A percentile compares a stretch with the other conserved stretches of the same genome.
Conservation (phyloP, 148 eudicot genomes). For the Euryodendron excelsum region DNA sequence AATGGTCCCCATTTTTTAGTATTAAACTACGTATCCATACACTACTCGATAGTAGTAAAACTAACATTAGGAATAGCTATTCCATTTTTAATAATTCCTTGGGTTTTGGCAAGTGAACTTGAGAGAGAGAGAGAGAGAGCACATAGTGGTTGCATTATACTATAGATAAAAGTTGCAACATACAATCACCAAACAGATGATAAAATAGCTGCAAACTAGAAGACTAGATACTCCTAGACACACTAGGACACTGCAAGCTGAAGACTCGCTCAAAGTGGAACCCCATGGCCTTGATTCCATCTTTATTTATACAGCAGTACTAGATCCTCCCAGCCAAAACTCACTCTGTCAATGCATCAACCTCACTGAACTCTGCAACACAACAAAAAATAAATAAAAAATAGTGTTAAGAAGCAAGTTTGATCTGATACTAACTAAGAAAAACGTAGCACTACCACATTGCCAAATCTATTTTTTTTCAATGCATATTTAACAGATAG, state of each 20-base stretch:
- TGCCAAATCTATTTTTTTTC: too few species aligned
- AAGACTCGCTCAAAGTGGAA: background rate
- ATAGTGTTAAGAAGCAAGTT: too few species aligned
- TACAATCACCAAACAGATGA: background rate
- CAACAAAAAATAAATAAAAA: background rate
- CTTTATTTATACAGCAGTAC: background rate
- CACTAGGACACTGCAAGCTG: background rate
- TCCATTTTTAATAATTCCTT: too few species aligned
- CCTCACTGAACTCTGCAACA: constrained; percentile 9
- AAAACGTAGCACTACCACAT: background rate
- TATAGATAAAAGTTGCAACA: background rate
- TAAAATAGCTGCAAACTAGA: background rate
- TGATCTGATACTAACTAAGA: too few species aligned
- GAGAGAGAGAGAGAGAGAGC: constrained; percentile 1
- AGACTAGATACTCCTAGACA: background rate
- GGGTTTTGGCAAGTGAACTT: too few species aligned
- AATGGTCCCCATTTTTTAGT: too few species aligned
- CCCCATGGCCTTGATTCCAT: background rate
- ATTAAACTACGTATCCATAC: too few species aligned
- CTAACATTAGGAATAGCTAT: too few species aligned
- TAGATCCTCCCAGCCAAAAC: background rate
- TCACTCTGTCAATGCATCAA: background rate
- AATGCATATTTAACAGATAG: too few species aligned
- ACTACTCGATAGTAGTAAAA: too few species aligned
- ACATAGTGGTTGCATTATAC: too few species aligned